Percentiles rank a stretch among this genome's conserved stretches.
These are phyloP conservation scores for Elaeagnus macrophylla DNA, from an alignment of 306 rosid genomes.

Conservation along the genomic window DNA sequence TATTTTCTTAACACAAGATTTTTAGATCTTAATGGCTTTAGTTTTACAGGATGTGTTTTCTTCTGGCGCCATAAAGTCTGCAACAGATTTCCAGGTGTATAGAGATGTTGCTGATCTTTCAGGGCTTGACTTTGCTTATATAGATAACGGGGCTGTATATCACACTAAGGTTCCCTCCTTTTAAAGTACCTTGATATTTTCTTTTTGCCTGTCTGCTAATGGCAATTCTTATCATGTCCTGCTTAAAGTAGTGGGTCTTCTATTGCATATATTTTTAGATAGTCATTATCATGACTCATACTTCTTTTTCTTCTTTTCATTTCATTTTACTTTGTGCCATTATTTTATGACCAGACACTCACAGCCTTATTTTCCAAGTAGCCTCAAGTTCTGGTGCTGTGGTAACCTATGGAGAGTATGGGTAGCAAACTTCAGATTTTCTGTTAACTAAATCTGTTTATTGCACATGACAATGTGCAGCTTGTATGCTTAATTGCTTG, in stretches of 20 bases:
- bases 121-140: constrained; percentile 86
- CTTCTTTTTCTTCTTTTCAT: background rate
- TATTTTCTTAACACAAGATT: constrained; percentile 8
- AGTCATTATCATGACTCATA: background rate
- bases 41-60: constrained; percentile 72
- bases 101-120: constrained; percentile 86
- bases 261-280: constrained; percentile 1
- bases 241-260: constrained; percentile 3
- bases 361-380: background rate
- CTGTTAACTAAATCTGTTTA: no score
- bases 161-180: constrained; percentile 71
- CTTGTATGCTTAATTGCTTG: no score
- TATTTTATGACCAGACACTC: no score
- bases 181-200: constrained; percentile 10
- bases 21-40: constrained; percentile 17
- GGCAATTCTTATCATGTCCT: constrained; percentile 3
- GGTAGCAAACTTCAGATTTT: background rate
- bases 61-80: constrained; percentile 85
- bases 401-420: background rate
- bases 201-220: constrained; percentile 11
- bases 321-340: no score
- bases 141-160: constrained; percentile 81
- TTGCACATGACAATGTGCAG: no score
- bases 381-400: background rate
- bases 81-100: constrained; percentile 91